Conservation (phyloP, 2,329 filamentous ascomycete species). For the Nemania abortiva region DNA sequence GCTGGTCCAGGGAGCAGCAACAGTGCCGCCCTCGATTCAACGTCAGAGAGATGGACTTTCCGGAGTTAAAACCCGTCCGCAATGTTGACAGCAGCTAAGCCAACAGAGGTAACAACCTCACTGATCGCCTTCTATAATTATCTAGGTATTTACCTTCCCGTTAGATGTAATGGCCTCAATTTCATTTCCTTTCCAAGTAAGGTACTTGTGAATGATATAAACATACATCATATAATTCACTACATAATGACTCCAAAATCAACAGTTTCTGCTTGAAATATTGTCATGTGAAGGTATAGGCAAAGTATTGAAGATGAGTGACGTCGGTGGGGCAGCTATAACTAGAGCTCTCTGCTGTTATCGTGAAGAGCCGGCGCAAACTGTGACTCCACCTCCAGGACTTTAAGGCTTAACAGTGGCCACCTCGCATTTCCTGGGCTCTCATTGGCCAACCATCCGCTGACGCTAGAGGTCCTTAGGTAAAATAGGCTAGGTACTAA, state of each 20-base stretch:
- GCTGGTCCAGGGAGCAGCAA: slow-evolving; percentile 22
- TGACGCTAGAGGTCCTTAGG: not conserved
- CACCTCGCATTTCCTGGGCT: slow-evolving; percentile 12
- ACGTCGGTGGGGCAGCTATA: slow-evolving; percentile 33
- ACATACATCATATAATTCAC: not conserved
- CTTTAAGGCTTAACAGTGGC: slow-evolving; percentile 30
- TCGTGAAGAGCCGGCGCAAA: slow-evolving; percentile 19
- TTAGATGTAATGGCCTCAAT: not conserved
- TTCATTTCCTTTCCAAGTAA: not conserved
- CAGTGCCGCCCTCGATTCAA: slow-evolving; percentile 13
- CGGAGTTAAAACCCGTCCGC: slow-evolving; percentile 28
- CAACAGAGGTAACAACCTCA: not conserved
- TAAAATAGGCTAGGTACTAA: too few species aligned
- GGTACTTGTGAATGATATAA: not conserved
- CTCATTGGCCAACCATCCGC: slow-evolving; percentile 17
- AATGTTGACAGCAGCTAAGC: slow-evolving; percentile 6
- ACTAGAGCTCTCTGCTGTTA: not conserved
- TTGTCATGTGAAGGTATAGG: slow-evolving; percentile 6
- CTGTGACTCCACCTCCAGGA: slow-evolving; percentile 30
- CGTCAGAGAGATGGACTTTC: slow-evolving; percentile 2
- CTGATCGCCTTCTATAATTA: not conserved
- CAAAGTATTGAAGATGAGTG: slow-evolving; percentile 18
- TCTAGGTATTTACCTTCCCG: not conserved
- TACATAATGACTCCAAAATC: not conserved
- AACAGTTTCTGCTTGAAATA: not conserved